A percentile compares a stretch with the other conserved stretches of the same genome.
These are phyloP conservation scores for Piper betle DNA, from an alignment of 164 flowering plant genomes.

Conservation along the genomic window DNA sequence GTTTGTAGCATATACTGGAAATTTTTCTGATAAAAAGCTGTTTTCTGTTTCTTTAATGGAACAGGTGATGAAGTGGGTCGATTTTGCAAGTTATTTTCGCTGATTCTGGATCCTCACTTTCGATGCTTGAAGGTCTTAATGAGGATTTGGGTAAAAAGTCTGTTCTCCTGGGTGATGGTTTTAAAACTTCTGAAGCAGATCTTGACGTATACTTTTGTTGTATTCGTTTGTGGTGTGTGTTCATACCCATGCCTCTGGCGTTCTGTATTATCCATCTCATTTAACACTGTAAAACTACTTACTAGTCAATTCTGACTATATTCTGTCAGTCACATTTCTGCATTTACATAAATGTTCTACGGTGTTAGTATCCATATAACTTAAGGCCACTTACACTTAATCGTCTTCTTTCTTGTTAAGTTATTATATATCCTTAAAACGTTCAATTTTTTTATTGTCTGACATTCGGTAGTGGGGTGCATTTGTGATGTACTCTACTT, in stretches of 20 bases:
- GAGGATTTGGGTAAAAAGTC: conserved; percentile 43
- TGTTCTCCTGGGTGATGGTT: conserved; percentile 62
- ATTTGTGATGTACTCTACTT: no score
- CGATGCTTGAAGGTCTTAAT: conserved; percentile 35
- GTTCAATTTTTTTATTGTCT: no score
- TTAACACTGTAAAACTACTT: no score
- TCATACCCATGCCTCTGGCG: neutral
- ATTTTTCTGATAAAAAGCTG: neutral
- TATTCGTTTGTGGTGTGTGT: conserved; percentile 65
- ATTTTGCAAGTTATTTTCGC: conserved; percentile 44
- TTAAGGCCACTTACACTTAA: no score
- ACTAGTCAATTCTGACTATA: neutral
- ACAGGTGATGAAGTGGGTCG: conserved; percentile 66
- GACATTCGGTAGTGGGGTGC: no score
- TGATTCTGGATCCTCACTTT: conserved; percentile 24
- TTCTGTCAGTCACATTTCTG: no score
- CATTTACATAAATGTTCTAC: no score
- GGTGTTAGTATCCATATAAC: no score
- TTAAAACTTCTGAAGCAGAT: conserved; percentile 63
- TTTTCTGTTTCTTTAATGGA: conserved; percentile 7
- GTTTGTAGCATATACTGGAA: neutral
- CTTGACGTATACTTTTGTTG: conserved; percentile 46
- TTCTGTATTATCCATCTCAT: neutral
- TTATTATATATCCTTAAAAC: no score
- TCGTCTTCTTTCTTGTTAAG: no score